Evolutionary conservation across 768 basidiomycete species (phyloP).

Genomic region (Lentinula raphanica): DNA sequence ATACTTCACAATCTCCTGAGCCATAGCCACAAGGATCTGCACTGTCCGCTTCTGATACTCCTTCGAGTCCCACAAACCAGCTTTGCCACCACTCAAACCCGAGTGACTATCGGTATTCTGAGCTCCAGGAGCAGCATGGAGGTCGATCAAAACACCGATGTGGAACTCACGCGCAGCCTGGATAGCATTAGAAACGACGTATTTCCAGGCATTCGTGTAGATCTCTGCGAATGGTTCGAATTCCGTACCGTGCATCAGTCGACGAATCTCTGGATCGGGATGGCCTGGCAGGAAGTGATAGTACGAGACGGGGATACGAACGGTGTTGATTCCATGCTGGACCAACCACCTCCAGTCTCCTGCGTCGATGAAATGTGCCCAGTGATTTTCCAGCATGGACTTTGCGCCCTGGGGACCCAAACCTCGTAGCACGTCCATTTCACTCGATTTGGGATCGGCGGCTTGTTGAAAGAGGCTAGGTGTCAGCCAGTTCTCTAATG

Average conservation of each 20-base stretch:
- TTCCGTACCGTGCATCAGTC: slow-evolving; percentile 50
- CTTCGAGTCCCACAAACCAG: slow-evolving; percentile 41
- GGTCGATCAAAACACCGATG: slow-evolving; percentile 77
- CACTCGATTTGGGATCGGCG: slow-evolving; percentile 51
- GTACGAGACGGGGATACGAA: slow-evolving; percentile 53
- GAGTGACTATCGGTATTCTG: slow-evolving; percentile 67
- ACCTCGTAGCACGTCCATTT: slow-evolving; percentile 65
- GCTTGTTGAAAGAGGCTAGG: slow-evolving; percentile 54
- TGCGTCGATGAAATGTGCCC: slow-evolving; percentile 67
- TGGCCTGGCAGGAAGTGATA: slow-evolving; percentile 20
- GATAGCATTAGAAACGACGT: slow-evolving; percentile 52
- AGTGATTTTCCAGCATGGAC: slow-evolving; percentile 55
- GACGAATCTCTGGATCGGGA: not conserved
- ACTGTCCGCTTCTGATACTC: slow-evolving; percentile 42
- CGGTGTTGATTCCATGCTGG: slow-evolving; percentile 52
- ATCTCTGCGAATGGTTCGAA: slow-evolving; percentile 47
- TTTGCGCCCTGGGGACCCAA: slow-evolving; percentile 21
- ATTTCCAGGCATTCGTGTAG: slow-evolving; percentile 63
- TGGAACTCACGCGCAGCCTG: slow-evolving; percentile 48
- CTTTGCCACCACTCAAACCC: slow-evolving; percentile 49
- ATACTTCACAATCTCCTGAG: slow-evolving; percentile 31
- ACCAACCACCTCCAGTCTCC: slow-evolving; percentile 62
- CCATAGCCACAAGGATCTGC: slow-evolving; percentile 41
- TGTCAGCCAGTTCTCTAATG: slow-evolving; percentile 73
- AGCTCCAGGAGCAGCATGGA: slow-evolving; percentile 72